Base-by-base conservation (phyloP, 2,329 filamentous ascomycete species). In the Penicillium palitans region DNA sequence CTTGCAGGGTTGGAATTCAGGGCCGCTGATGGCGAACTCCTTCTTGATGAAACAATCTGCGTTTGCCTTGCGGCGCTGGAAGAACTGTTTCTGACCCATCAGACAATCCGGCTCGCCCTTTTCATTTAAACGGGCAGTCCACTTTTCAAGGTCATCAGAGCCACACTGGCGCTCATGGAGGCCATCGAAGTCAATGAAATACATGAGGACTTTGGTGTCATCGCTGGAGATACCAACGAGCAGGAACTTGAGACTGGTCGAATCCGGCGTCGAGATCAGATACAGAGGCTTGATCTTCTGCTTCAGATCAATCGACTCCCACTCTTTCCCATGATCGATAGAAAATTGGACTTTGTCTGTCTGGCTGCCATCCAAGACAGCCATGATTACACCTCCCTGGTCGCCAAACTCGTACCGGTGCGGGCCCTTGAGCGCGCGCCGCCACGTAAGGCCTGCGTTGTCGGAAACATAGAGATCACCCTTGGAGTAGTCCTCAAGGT, bases 331-430 rank as follows among this genome's bases (percentile, higher is more conserved):
- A 71, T 98, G 92, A 71, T 99, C 86, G 27, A 97, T 79, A 1
- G 95, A 98, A 75, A 93, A 99, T 61, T 85, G 82, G 56, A 88
- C 80, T 57, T 75, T 69, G 39, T 86, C 78, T 1, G 88, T 90
- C 48, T 80, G 78, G 15, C 76, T 80, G 49, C 82, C 79, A 67
- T 96, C 90, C 61, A 84, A 83, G 39, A 98, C 81, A 4, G 95
- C 95, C 31, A 98, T 83, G 31, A 99, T 80, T 21, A 99, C 84
- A 17, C 92, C 92, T 1, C 95, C 95, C 65, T 96, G 89, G 67
- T 97, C 93, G 53, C 95, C 95, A 73, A 98, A 96, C 70, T 97
- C 93, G 75, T 96, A 99, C 73, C 96, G 95, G 78, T 98, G 92
- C 13, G 93, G 90, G 21, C 91, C 90, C 17, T 92, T 81, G 6